These are phyloP conservation scores for Orbilia javanica DNA, from an alignment of 2,329 filamentous ascomycete species.

Conservation along the genomic window DNA sequence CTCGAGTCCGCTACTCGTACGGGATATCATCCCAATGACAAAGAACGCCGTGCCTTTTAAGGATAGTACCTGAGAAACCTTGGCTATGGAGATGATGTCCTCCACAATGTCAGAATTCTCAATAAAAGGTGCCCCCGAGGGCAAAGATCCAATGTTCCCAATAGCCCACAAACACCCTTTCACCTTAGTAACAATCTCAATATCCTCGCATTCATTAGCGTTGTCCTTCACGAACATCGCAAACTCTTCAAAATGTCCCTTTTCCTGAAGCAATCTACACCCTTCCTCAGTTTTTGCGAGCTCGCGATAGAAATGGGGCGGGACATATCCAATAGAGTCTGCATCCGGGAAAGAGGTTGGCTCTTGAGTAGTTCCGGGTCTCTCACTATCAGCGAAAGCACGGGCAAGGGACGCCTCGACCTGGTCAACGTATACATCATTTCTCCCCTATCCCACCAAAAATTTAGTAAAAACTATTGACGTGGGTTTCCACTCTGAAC, in stretches of 20 bases:
- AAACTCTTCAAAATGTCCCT: slow-evolving; percentile 97
- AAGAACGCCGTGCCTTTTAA: slow-evolving; percentile 96
- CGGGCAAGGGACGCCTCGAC: slow-evolving; percentile 96
- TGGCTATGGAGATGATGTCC: slow-evolving; percentile 88
- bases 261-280: slow-evolving; percentile 87
- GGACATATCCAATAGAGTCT: slow-evolving; percentile 74
- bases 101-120: slow-evolving; percentile 90
- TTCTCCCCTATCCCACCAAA: slow-evolving; percentile 73
- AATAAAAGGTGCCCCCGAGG: slow-evolving; percentile 92
- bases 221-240: slow-evolving; percentile 87
- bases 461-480: not conserved
- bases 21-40: slow-evolving; percentile 89
- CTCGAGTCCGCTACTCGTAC: slow-evolving; percentile 90
- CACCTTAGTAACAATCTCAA: slow-evolving; percentile 88
- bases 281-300: slow-evolving; percentile 92
- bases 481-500: no score
- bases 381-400: slow-evolving; percentile 74
- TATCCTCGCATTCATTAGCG: slow-evolving; percentile 84
- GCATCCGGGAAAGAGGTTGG: slow-evolving; percentile 70
- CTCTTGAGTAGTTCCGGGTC: slow-evolving; percentile 69
- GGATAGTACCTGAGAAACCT: slow-evolving; percentile 88
- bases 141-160: slow-evolving; percentile 98
- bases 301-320: slow-evolving; percentile 98
- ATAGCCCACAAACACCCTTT: slow-evolving; percentile 98
- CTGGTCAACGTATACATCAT: slow-evolving; percentile 93